These are phyloP conservation scores for Picea engelmannii DNA, from an alignment of 83 land plant genomes.

Conservation along the genomic window DNA sequence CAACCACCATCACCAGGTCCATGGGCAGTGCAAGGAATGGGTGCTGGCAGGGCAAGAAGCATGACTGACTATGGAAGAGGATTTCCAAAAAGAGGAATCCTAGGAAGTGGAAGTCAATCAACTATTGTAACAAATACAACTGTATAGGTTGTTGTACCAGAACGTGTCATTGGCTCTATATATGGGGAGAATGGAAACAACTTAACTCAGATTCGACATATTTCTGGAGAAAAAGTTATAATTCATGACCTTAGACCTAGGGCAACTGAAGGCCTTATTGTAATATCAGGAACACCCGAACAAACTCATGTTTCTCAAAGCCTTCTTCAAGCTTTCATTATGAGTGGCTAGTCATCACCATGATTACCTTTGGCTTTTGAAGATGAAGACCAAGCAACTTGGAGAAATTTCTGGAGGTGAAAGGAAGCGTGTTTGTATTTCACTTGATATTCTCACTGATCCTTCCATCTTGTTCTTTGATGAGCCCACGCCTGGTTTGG, in stretches of 20 bases:
- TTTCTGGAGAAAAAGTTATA: constrained; percentile 38
- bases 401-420: too few relatives aligned
- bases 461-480: too few relatives aligned
- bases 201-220: too few relatives aligned
- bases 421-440: too few relatives aligned
- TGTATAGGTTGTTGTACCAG: constrained; percentile 71
- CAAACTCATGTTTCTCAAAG: constrained; percentile 57
- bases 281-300: constrained; percentile 53
- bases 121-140: constrained; percentile 64
- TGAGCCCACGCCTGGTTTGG: too few relatives aligned
- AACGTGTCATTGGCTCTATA: constrained; percentile 50
- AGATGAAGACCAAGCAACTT: too few relatives aligned
- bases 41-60: constrained; percentile 8
- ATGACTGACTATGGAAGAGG: constrained; percentile 17
- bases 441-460: too few relatives aligned
- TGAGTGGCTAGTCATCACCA: too few relatives aligned
- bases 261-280: too few relatives aligned
- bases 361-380: too few relatives aligned
- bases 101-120: constrained; percentile 31
- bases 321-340: constrained; percentile 62
- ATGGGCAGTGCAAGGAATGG: constrained; percentile 65
- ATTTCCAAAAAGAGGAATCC: constrained; percentile 3
- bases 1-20: constrained; percentile 43
- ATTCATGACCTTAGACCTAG: constrained; percentile 32
- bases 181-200: too few relatives aligned